Evolutionary conservation across 2,329 filamentous ascomycete genomes (phyloP).

Genomic region (Curvularia eragrostidis): DNA sequence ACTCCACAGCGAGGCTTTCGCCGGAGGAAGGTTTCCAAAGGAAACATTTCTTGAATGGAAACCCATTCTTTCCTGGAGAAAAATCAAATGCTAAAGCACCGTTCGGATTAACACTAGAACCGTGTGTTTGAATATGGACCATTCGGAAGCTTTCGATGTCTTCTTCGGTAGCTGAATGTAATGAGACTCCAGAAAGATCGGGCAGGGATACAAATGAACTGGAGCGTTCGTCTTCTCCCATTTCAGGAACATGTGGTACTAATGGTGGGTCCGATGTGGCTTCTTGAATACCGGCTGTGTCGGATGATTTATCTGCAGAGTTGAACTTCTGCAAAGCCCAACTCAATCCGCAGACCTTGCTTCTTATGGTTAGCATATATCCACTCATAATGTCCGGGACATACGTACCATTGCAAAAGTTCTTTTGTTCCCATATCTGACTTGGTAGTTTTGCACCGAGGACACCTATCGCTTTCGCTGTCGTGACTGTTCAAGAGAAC

Average conservation of each 20-base stretch:
- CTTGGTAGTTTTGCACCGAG: neutral
- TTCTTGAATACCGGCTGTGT: neutral
- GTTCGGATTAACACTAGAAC: neutral
- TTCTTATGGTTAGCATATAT: neutral
- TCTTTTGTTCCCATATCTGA: neutral
- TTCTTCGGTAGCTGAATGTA: neutral
- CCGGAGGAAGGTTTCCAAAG: neutral
- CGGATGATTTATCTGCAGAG: neutral
- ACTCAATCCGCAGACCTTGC: neutral
- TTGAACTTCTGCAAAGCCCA: neutral
- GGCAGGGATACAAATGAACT: neutral
- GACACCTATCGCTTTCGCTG: neutral
- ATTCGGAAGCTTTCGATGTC: neutral
- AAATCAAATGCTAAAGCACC: neutral
- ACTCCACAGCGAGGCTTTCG: neutral
- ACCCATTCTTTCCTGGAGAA: neutral
- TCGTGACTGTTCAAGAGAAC: neutral
- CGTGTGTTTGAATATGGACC: neutral
- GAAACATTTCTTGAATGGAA: neutral
- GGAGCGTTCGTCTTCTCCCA: neutral
- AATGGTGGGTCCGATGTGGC: neutral
- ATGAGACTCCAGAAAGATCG: neutral
- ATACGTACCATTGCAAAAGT: neutral
- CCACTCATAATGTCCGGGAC: neutral
- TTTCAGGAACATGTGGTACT: neutral